Evolutionary conservation across 2,329 filamentous ascomycete genomes (phyloP).

Genomic region (Phyllachora maydis): DNA sequence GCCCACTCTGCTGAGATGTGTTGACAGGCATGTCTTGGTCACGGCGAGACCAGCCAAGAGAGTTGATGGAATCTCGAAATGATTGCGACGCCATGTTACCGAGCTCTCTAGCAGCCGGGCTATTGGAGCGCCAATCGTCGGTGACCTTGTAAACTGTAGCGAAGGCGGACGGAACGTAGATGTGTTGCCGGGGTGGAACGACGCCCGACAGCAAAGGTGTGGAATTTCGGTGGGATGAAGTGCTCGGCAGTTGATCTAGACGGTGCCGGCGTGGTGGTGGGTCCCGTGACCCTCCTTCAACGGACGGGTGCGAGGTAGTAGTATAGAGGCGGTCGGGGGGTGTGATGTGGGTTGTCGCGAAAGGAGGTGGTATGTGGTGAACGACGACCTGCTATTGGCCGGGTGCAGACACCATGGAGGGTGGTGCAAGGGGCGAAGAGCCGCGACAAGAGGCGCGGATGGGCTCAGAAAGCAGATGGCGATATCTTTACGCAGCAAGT

Average conservation of each 20-base stretch:
- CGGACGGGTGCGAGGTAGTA: constrained; percentile 5
- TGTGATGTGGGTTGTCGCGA: constrained; percentile 7
- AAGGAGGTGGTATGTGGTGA: constrained; percentile 3
- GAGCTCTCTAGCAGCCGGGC: constrained; percentile 1
- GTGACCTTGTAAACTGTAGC: too few species aligned
- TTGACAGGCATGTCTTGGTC: constrained; percentile 57
- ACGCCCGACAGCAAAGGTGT: too few species aligned
- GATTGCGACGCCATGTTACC: constrained; percentile 59
- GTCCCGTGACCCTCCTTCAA: constrained; percentile 8
- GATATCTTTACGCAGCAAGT: neutral
- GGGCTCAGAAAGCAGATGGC: too few species aligned
- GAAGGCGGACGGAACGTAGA: too few species aligned
- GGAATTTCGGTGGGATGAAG: too few species aligned
- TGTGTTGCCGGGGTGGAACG: too few species aligned
- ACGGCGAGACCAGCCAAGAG: constrained; percentile 81
- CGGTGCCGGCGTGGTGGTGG: constrained; percentile 5
- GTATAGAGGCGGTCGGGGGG: constrained; percentile 6
- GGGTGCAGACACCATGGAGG: constrained; percentile 3
- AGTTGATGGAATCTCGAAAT: constrained; percentile 89
- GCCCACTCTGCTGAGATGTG: constrained; percentile 48
- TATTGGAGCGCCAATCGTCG: constrained; percentile 1
- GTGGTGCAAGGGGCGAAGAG: constrained; percentile 5
- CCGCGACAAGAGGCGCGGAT: too few species aligned
- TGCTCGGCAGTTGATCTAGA: too few species aligned
- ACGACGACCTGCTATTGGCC: constrained; percentile 5